Evolutionary conservation across 2,329 filamentous ascomycete genomes (phyloP).

Genomic region (Aspergillus versicolor): DNA sequence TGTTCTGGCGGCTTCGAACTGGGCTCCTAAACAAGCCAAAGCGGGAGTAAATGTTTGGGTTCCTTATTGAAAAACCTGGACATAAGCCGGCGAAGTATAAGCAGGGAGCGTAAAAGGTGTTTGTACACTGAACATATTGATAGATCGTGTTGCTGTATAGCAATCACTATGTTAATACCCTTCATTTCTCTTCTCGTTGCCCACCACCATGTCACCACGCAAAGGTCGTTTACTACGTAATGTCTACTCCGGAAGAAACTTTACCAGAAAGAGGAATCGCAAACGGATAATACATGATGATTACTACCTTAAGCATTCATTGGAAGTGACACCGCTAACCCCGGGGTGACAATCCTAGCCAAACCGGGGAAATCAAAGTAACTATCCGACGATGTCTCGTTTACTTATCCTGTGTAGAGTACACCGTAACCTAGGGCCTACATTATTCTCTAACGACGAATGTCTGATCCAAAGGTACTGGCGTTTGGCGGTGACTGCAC

Average conservation of each 20-base stretch:
- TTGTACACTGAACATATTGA: not conserved
- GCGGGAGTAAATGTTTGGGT: constrained; percentile 20
- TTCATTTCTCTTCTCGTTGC: not conserved
- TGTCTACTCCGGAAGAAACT: not conserved
- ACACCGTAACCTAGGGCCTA: not conserved
- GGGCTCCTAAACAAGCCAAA: constrained; percentile 30
- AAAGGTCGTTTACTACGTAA: not conserved
- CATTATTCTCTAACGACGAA: not conserved
- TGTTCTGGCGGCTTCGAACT: constrained; percentile 32
- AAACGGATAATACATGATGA: not conserved
- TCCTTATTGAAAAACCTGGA: not conserved
- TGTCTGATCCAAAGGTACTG: not conserved
- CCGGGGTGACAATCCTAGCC: not conserved
- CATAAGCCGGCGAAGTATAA: too few species aligned
- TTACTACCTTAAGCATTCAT: not conserved
- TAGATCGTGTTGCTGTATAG: not conserved
- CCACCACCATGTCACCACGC: not conserved
- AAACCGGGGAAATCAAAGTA: not conserved
- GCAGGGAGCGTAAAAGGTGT: not conserved
- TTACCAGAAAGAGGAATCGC: not conserved
- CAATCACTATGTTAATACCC: not conserved
- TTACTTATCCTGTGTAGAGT: not conserved
- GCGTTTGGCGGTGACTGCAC: too few species aligned
- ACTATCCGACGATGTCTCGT: not conserved
- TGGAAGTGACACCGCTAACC: not conserved